A percentile compares a stretch with the other conserved stretches of the same genome.
phyloP scores from a whole-genome alignment of 1,284 basidiomycete species.

The Trichosporon faecale region DNA sequence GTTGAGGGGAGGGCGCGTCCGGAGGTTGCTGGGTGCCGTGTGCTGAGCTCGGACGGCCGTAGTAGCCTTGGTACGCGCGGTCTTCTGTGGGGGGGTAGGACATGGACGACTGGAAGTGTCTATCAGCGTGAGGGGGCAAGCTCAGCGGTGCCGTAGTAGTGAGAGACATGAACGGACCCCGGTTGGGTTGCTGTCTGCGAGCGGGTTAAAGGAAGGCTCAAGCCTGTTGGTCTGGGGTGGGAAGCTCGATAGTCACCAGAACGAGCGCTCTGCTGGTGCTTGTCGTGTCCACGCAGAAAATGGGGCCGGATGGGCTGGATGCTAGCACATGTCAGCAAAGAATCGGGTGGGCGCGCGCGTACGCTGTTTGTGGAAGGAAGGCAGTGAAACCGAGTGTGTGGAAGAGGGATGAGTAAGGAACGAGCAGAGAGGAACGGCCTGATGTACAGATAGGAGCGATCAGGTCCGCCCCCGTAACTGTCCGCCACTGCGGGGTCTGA shows the following conservation, averaged over 20 bases:
- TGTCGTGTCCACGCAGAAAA: background rate
- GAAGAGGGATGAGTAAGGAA: background rate
- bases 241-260: background rate
- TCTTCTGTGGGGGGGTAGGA: conserved; percentile 30
- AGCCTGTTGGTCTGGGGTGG: background rate
- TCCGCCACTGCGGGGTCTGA: background rate
- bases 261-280: background rate
- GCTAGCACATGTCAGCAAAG: background rate
- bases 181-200: background rate
- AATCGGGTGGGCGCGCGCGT: background rate
- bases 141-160: conserved; percentile 23
- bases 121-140: conserved; percentile 20
- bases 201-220: background rate
- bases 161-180: conserved; percentile 25
- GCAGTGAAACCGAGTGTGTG: background rate
- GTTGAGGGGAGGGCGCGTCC: conserved; percentile 29
- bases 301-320: background rate
- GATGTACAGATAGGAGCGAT: background rate
- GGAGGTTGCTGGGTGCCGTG: conserved; percentile 31
- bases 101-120: conserved; percentile 22
- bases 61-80: conserved; percentile 30
- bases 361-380: background rate
- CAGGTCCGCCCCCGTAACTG: background rate
- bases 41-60: conserved; percentile 36
- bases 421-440: background rate